Percentiles rank a stretch among this genome's conserved stretches.
Conservation (phyloP, 2,329 filamentous ascomycete species). For the Tolypocladium amazonense region DNA sequence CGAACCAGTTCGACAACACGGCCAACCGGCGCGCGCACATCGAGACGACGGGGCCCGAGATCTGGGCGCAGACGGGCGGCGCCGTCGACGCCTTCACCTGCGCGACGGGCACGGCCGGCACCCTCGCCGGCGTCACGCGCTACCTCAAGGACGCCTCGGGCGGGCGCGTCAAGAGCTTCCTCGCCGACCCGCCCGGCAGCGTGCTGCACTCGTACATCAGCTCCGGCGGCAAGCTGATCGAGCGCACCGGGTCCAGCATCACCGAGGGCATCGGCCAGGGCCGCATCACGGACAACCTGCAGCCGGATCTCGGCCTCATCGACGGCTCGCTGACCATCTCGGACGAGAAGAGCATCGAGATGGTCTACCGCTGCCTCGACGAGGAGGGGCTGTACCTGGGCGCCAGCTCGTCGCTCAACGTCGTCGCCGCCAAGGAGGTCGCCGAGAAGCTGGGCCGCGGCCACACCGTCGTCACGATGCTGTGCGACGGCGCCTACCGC, state of each 20-base stretch:
- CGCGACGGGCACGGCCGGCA: slow-evolving; percentile 86
- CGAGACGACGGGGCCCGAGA: slow-evolving; percentile 94
- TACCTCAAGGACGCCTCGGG: slow-evolving; percentile 77
- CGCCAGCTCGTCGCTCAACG: slow-evolving; percentile 87
- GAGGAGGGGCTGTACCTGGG: slow-evolving; percentile 94
- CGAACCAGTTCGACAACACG: slow-evolving; percentile 96
- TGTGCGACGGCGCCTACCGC: slow-evolving; percentile 94
- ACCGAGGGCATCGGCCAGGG: slow-evolving; percentile 98
- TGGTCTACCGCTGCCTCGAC: slow-evolving; percentile 94
- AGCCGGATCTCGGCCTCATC: slow-evolving; percentile 71
- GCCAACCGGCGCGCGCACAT: slow-evolving; percentile 92
- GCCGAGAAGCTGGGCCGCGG: slow-evolving; percentile 83
- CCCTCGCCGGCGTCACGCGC: slow-evolving; percentile 76
- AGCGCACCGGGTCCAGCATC: slow-evolving; percentile 77
- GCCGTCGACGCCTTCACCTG: slow-evolving; percentile 91
- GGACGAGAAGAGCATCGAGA: slow-evolving; percentile 92
- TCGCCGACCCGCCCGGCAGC: slow-evolving; percentile 88
- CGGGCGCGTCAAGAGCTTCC: slow-evolving; percentile 73
- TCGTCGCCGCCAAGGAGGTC: slow-evolving; percentile 89
- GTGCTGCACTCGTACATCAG: slow-evolving; percentile 88
- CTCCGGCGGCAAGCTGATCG: slow-evolving; percentile 72
- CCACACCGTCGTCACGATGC: slow-evolving; percentile 82
- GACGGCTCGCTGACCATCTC: slow-evolving; percentile 77
- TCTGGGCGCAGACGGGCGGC: slow-evolving; percentile 85
- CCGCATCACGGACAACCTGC: slow-evolving; percentile 87